Evolutionary conservation across 805 yeast species (phyloP).

Genomic region (Metschnikowia reukaufii): DNA sequence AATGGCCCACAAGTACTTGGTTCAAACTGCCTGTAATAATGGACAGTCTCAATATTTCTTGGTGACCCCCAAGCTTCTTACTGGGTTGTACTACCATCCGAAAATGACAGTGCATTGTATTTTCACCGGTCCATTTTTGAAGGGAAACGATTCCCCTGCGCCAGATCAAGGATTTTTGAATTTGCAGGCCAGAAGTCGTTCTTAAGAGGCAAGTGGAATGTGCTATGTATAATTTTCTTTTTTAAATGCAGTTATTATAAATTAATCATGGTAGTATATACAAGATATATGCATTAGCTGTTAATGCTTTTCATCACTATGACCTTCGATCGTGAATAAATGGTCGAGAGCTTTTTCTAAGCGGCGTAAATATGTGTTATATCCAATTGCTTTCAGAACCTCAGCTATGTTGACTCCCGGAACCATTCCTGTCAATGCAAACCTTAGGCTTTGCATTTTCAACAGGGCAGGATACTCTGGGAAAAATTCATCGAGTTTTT

Average conservation of each 20-base stretch:
- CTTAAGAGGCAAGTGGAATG: background rate
- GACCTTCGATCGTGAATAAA: background rate
- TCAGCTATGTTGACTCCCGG: constrained; percentile 70
- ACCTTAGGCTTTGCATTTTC: constrained; percentile 37
- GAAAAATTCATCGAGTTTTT: constrained; percentile 2
- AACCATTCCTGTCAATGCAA: constrained; percentile 65
- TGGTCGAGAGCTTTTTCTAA: constrained; percentile 14
- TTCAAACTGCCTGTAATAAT: constrained; percentile 68
- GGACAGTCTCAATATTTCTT: constrained; percentile 79
- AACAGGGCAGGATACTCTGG: constrained; percentile 4
- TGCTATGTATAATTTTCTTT: background rate
- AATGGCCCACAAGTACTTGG: constrained; percentile 80
- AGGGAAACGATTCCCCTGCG: constrained; percentile 4
- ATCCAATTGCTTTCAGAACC: constrained; percentile 56
- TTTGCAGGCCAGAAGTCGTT: constrained; percentile 18
- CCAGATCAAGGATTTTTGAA: constrained; percentile 32
- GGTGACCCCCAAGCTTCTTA: constrained; percentile 87
- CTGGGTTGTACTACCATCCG: constrained; percentile 72
- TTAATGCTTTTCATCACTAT: background rate
- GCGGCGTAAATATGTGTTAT: constrained; percentile 10
- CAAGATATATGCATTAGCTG: background rate
- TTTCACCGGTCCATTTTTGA: constrained; percentile 37
- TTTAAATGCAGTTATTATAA: background rate
- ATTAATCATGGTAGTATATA: background rate
- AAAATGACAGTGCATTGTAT: constrained; percentile 87